phyloP scores from a whole-genome alignment of 306 rosid genomes.

The Vigna nakashimae region DNA sequence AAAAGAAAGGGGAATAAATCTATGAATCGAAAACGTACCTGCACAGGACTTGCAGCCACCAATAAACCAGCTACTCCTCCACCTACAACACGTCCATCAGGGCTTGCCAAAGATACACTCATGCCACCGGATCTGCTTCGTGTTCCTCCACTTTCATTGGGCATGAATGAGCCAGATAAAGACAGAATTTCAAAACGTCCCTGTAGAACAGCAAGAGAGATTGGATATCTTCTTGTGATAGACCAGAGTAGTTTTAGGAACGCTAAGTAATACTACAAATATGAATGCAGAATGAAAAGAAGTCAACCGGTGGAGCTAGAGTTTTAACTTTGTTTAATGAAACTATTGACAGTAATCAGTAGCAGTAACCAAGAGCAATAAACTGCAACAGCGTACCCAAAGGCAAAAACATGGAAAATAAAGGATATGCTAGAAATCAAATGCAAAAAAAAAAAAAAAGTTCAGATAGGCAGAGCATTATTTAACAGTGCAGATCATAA shows the following conservation, averaged over 20 bases:
- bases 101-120: constrained; percentile 93
- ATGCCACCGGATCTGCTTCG: constrained; percentile 97
- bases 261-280: not conserved
- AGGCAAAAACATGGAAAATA: not conserved
- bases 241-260: too few species aligned
- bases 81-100: constrained; percentile 95
- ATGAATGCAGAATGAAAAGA: constrained; percentile 31
- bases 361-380: not conserved
- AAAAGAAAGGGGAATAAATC: not conserved
- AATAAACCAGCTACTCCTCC: constrained; percentile 95
- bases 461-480: constrained; percentile 7
- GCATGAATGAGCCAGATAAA: constrained; percentile 92
- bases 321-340: constrained; percentile 4
- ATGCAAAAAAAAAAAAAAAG: constrained; percentile 12
- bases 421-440: not conserved
- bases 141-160: constrained; percentile 83
- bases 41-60: constrained; percentile 95
- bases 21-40: constrained; percentile 51
- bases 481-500: not conserved
- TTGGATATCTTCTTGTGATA: constrained; percentile 11
- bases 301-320: not conserved
- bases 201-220: constrained; percentile 52
- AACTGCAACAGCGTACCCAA: not conserved
- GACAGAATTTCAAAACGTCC: constrained; percentile 94
- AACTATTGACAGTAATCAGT: not conserved